Evolutionary conservation across 2,329 filamentous ascomycete species (phyloP).

Genomic region (Nakataea oryzae): DNA sequence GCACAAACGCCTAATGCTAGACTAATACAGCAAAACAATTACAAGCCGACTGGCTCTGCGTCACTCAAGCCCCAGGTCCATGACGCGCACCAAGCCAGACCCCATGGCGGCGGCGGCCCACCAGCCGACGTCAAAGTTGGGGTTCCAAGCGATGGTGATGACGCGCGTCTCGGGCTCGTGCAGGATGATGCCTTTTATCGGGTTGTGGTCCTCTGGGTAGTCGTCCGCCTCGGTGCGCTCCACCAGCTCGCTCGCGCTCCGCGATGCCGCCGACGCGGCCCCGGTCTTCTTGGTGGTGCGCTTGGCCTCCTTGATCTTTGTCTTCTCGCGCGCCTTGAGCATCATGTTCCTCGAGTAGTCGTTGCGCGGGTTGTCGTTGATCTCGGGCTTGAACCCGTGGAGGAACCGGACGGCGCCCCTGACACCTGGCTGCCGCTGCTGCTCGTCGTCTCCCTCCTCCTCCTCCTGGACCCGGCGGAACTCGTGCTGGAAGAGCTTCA

Average conservation of each 20-base stretch:
- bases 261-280: background rate
- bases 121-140: conserved; percentile 52
- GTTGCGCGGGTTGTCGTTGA: conserved; percentile 30
- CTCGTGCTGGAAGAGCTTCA: conserved; percentile 43
- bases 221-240: conserved; percentile 9
- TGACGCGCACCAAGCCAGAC: conserved; percentile 54
- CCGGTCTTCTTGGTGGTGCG: conserved; percentile 3
- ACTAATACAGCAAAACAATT: background rate
- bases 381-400: conserved; percentile 39
- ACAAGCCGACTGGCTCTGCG: background rate
- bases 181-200: conserved; percentile 27
- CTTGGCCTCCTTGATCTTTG: conserved; percentile 16
- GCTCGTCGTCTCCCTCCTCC: conserved; percentile 11
- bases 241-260: background rate
- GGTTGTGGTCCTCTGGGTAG: conserved; percentile 10
- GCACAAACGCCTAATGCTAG: background rate
- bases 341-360: background rate
- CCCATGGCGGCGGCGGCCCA: conserved; percentile 59
- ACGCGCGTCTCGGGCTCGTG: conserved; percentile 55
- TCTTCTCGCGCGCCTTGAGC: conserved; percentile 10
- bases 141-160: conserved; percentile 56
- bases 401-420: conserved; percentile 39
- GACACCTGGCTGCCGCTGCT: conserved; percentile 10
- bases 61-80: conserved; percentile 50
- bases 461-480: conserved; percentile 25